Evolutionary conservation across 371 early-diverging fungal species (phyloP).

Genomic region (Circinella umbellata): DNA sequence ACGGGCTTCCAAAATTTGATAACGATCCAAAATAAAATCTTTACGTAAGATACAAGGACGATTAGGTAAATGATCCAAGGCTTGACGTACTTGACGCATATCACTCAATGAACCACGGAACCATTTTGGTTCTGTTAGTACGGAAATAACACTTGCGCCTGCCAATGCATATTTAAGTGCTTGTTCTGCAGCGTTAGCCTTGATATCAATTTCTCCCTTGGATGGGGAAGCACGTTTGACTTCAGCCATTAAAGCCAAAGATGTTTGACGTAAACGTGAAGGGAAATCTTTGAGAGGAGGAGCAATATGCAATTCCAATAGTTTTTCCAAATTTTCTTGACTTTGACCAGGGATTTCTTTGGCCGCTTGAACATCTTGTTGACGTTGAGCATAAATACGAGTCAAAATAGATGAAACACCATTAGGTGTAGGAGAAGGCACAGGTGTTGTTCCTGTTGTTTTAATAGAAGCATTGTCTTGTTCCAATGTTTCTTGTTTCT

Average conservation of each 20-base stretch:
- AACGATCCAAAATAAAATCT: slow-evolving; percentile 96
- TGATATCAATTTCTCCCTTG: slow-evolving; percentile 87
- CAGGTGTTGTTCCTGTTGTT: slow-evolving; percentile 9
- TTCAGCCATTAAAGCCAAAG: slow-evolving; percentile 89
- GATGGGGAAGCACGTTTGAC: slow-evolving; percentile 98
- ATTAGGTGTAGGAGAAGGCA: slow-evolving; percentile 6
- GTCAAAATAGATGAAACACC: slow-evolving; percentile 54
- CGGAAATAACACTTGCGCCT: slow-evolving; percentile 93
- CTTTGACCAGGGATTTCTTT: slow-evolving; percentile 78
- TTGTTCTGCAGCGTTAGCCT: slow-evolving; percentile 85
- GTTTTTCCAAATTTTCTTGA: slow-evolving; percentile 66
- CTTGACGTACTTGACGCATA: slow-evolving; percentile 82
- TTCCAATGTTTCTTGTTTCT: background rate
- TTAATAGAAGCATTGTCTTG: slow-evolving; percentile 24
- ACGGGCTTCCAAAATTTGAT: slow-evolving; percentile 93
- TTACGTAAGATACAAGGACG: slow-evolving; percentile 95
- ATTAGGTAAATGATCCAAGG: slow-evolving; percentile 65
- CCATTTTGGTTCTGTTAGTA: slow-evolving; percentile 97
- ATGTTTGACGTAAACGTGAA: slow-evolving; percentile 62
- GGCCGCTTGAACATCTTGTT: slow-evolving; percentile 76
- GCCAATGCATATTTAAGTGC: slow-evolving; percentile 86
- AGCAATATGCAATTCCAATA: slow-evolving; percentile 74
- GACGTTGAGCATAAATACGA: slow-evolving; percentile 79
- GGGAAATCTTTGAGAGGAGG: slow-evolving; percentile 82
- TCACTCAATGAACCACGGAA: slow-evolving; percentile 94